Percentiles rank a stretch among this genome's conserved stretches.
These are phyloP conservation scores for Penicillium nucicola DNA, from an alignment of 495 filamentous ascomycete genomes.

Conservation along the genomic window DNA sequence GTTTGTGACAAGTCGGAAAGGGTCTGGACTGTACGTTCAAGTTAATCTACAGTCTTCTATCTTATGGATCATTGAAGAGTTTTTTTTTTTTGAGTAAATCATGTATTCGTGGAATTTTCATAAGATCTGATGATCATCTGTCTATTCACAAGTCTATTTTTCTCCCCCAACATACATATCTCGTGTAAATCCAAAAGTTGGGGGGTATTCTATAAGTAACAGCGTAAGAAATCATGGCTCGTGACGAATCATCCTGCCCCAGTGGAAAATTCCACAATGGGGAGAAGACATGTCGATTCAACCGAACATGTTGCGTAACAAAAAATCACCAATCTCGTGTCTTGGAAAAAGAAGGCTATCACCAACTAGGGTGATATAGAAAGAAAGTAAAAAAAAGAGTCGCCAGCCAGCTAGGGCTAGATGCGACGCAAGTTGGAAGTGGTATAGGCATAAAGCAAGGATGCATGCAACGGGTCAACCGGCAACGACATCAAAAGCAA, in stretches of 20 bases:
- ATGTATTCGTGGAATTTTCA: background rate
- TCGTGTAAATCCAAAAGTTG: constrained; percentile 7
- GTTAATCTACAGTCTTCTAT: no score
- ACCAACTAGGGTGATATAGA: constrained; percentile 18
- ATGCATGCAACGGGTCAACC: constrained; percentile 29
- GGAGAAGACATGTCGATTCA: constrained; percentile 28
- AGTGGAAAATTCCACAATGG: constrained; percentile 14
- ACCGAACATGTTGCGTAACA: constrained; percentile 26
- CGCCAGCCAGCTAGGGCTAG: constrained; percentile 9
- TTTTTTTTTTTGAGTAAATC: background rate
- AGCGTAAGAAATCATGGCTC: constrained; percentile 25
- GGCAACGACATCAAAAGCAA: constrained; percentile 7
- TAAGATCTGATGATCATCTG: constrained; percentile 3
- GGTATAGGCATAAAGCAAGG: constrained; percentile 8
- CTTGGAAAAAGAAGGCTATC: constrained; percentile 10
- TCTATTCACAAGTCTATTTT: constrained; percentile 19
- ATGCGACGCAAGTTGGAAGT: constrained; percentile 11
- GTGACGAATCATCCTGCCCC: constrained; percentile 24
- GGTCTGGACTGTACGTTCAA: no score
- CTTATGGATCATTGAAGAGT: no score
- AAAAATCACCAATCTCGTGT: constrained; percentile 11
- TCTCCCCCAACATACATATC: constrained; percentile 10
- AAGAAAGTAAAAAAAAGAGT: constrained; percentile 12
- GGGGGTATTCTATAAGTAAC: constrained; percentile 23
- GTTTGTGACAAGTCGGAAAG: no score